These are phyloP conservation scores for Senecio squalidus DNA, from an alignment of 140 eudicot species.

Conservation along the genomic window DNA sequence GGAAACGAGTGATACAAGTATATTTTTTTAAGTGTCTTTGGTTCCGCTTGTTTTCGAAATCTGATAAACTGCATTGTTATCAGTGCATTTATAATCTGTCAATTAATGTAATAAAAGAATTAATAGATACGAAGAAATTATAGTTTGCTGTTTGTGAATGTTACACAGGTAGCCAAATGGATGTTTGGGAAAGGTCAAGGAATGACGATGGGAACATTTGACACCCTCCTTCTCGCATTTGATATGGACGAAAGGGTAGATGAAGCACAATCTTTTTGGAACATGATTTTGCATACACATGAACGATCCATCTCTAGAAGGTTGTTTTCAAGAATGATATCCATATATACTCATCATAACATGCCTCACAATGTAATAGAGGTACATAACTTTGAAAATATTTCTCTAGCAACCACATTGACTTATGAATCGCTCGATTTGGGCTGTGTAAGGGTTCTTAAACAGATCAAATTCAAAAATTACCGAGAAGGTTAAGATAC, in stretches of 20 bases:
- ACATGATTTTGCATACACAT: constrained; percentile 82
- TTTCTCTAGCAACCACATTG: neutral
- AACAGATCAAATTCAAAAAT: neutral
- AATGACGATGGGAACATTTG: constrained; percentile 90
- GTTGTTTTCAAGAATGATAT: constrained; percentile 77
- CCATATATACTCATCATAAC: constrained; percentile 72
- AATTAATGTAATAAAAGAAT: neutral
- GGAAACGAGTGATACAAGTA: constrained; percentile 79
- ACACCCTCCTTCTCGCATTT: constrained; percentile 71
- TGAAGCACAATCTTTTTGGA: constrained; percentile 89
- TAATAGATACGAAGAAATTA: neutral
- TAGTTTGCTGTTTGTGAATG: constrained; percentile 2
- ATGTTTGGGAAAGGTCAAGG: constrained; percentile 97
- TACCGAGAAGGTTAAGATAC: neutral
- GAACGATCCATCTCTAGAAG: constrained; percentile 65
- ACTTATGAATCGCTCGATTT: neutral
- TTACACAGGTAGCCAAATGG: constrained; percentile 87
- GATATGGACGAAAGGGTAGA: constrained; percentile 74
- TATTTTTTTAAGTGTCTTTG: neutral
- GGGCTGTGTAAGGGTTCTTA: neutral
- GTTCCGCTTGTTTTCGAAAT: neutral
- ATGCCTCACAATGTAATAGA: constrained; percentile 56
- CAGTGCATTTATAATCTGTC: neutral
- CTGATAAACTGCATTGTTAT: neutral
- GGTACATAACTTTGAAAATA: constrained; percentile 46